phyloP scores from a whole-genome alignment of 106 monocot species.

The Cymbidium sinense region DNA sequence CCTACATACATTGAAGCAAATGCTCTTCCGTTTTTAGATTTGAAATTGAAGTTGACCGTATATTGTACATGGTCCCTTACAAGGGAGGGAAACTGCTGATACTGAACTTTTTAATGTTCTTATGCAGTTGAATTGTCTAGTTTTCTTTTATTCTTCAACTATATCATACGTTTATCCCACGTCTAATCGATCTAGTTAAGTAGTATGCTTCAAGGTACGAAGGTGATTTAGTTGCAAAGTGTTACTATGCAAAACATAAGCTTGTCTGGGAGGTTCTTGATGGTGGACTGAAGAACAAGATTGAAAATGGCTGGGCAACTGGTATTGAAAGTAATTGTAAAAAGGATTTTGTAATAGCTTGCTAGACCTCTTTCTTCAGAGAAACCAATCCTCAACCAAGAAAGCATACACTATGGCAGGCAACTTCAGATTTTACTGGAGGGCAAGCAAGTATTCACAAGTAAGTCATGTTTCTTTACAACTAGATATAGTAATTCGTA shows the following conservation, averaged over 20 bases:
- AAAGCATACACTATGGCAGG: conserved; percentile 96
- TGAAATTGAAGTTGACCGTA: not conserved
- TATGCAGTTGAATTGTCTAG: not conserved
- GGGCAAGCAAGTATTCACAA: conserved; percentile 85
- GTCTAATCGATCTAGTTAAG: not conserved
- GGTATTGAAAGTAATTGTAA: conserved; percentile 71
- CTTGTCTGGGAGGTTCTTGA: conserved; percentile 87
- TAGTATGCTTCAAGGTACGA: conserved; percentile 65
- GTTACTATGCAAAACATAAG: conserved; percentile 74
- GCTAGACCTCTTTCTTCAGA: conserved; percentile 89
- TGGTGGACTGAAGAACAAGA: conserved; percentile 78
- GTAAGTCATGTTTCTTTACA: conserved; percentile 22
- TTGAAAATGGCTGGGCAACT: conserved; percentile 55
- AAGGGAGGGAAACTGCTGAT: not conserved
- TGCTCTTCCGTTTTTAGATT: not conserved
- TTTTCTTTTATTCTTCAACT: not conserved
- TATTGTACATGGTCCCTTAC: not conserved
- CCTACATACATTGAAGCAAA: not conserved
- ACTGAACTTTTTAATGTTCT: not conserved
- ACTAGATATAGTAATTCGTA: not conserved
- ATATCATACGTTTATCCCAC: conserved; percentile 4
- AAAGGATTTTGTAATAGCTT: conserved; percentile 29
- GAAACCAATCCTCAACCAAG: conserved; percentile 97
- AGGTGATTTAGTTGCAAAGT: conserved; percentile 76
- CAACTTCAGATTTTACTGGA: conserved; percentile 95